Evolutionary conservation across 768 basidiomycete genomes (phyloP).

Genomic region (Mycena vulgaris): DNA sequence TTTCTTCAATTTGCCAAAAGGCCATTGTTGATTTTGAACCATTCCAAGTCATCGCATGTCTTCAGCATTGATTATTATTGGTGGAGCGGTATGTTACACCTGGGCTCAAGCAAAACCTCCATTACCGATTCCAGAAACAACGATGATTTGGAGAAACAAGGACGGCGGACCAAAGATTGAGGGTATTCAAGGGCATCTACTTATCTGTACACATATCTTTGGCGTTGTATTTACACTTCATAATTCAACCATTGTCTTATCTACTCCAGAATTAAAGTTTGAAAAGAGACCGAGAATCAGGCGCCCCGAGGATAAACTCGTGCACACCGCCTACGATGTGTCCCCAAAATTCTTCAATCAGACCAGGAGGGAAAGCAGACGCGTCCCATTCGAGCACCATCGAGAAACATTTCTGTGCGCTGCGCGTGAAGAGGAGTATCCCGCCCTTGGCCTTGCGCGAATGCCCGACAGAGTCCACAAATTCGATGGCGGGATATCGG

Average conservation of each 20-base stretch:
- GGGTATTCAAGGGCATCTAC: too few relatives aligned
- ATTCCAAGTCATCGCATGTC: conserved; percentile 66
- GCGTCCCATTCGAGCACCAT: conserved; percentile 34
- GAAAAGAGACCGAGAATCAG: background rate
- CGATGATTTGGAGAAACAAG: conserved; percentile 13
- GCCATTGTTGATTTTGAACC: conserved; percentile 8
- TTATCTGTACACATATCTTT: background rate
- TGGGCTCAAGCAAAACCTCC: conserved; percentile 53
- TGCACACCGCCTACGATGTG: conserved; percentile 9
- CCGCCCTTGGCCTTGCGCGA: conserved; percentile 34
- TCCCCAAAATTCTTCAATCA: conserved; percentile 35
- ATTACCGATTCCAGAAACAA: background rate
- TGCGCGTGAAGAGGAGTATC: conserved; percentile 34
- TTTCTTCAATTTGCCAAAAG: background rate
- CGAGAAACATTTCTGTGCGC: conserved; percentile 23
- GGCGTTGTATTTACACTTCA: too few relatives aligned
- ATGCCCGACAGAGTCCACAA: conserved; percentile 34
- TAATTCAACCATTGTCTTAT: background rate
- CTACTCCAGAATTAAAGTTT: conserved; percentile 2
- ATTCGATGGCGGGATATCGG: conserved; percentile 31
- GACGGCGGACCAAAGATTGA: too few relatives aligned
- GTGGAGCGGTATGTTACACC: conserved; percentile 79
- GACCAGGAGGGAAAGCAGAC: conserved; percentile 21
- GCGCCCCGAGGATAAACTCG: conserved; percentile 11
- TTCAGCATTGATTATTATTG: conserved; percentile 73